Evolutionary conservation across 192 early-diverging fungal genomes (phyloP).

Genomic region (Funneliformis geosporum): DNA sequence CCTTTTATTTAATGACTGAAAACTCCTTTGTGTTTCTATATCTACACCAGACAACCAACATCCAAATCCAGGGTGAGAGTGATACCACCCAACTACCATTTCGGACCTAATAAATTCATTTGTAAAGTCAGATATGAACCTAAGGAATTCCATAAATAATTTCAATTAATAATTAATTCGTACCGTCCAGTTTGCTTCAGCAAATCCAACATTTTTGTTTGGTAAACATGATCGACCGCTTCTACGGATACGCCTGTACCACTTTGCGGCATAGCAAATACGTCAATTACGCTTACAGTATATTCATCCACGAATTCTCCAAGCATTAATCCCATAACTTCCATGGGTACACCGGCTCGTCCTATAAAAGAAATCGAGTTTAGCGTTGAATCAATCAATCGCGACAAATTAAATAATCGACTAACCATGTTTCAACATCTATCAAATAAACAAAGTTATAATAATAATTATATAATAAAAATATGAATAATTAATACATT

Average conservation of each 20-base stretch:
- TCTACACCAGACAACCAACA: conserved; percentile 99
- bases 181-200: conserved; percentile 97
- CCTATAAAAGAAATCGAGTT: too few species aligned
- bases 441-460: too few species aligned
- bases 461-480: too few species aligned
- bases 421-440: too few species aligned
- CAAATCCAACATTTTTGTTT: conserved; percentile 99
- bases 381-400: too few species aligned
- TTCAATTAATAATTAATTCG: background rate
- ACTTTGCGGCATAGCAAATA: conserved; percentile 99
- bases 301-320: conserved; percentile 99
- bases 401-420: too few species aligned
- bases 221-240: conserved; percentile 98
- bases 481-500: too few species aligned
- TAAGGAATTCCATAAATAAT: background rate
- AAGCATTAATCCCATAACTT: conserved; percentile 99
- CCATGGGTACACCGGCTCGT: conserved; percentile 79
- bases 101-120: conserved; percentile 69
- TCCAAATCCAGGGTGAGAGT: conserved; percentile 99
- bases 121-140: background rate
- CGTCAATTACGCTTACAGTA: conserved; percentile 98
- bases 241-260: conserved; percentile 99
- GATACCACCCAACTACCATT: conserved; percentile 99
- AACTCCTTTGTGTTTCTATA: conserved; percentile 98
- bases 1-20: conserved; percentile 90